Conservation (phyloP, 2,329 filamentous ascomycete species). For the Cladosporium sp. region DNA sequence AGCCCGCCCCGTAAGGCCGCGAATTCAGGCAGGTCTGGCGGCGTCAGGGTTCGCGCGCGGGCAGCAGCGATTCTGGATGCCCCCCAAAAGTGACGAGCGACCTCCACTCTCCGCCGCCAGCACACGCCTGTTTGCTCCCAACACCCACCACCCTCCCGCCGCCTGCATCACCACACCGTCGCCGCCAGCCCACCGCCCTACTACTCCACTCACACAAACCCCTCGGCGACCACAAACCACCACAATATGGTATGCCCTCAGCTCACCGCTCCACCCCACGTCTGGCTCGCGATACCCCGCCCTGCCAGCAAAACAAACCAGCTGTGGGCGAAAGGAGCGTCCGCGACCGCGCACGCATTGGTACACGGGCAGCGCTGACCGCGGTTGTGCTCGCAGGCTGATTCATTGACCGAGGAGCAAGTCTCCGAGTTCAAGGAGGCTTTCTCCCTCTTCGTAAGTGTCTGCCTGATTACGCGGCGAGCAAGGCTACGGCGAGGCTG, state of each 20-base stretch:
- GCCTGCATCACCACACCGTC: neutral
- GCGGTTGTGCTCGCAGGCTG: constrained; percentile 57
- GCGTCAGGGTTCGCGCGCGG: neutral
- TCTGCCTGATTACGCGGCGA: constrained; percentile 3
- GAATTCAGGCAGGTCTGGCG: neutral
- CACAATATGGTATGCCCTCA: constrained; percentile 22
- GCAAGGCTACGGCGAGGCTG: constrained; percentile 16
- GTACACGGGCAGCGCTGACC: constrained; percentile 15
- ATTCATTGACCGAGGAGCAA: constrained; percentile 98
- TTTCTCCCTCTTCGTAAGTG: constrained; percentile 97
- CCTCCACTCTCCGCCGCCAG: neutral
- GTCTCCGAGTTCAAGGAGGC: constrained; percentile 99
- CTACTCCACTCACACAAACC: neutral
- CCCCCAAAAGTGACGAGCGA: neutral
- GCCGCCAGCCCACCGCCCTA: neutral
- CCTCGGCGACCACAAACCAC: constrained; percentile 4
- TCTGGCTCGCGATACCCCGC: constrained; percentile 20
- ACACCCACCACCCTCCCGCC: neutral
- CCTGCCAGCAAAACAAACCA: constrained; percentile 11
- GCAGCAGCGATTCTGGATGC: neutral
- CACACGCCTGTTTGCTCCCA: constrained; percentile 4
- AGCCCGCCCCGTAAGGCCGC: neutral
- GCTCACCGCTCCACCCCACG: neutral
- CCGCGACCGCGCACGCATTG: neutral
- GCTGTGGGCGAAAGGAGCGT: constrained; percentile 1